Base-by-base conservation (phyloP, 768 basidiomycete species). In the Russula griseocarnosa region DNA sequence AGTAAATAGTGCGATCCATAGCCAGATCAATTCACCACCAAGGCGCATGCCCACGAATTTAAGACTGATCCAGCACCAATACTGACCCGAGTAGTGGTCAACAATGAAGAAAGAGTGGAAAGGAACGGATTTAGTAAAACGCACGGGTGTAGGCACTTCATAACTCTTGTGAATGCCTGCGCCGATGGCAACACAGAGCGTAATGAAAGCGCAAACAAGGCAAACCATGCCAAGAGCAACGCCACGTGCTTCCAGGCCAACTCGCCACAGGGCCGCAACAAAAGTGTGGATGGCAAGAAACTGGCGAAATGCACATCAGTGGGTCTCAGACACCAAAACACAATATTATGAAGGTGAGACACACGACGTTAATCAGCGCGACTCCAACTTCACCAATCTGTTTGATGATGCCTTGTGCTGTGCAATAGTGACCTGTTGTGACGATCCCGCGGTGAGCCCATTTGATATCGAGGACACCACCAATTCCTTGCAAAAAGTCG, bases 21-120 rank as follows among this genome's bases (percentile, higher is more conserved):
- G 71, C 80, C 80, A 81, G 20, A 78, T 30, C 58, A 80, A 81
- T 68, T 79, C 79, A 1, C 77, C 79, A 54, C 65, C 74, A 18
- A 79, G 71, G n/a, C 75, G 72, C 62, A 75, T 72, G 2, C 64
- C 63, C 1, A 69, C 30, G 67, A 71, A 76, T 14, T 70, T 42
- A 5, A 70, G 47, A 32, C 74, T 71, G 58, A 81, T 76, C 79
- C 79, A 80, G 66, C 80, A 81, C 79, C 79, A 79, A 61, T 75
- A 76, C 55, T 66, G 36, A 22, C 8, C 3, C 22, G 3, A 18
- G 18, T 70, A 72, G 60, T 14, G 30, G n/a, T 46, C 51, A 24
- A 55, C 20, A 59, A 44, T 2, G 50, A 50, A 42, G 42, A 46
- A 16, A 47, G 58, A 9, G 14, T 24, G 20, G 26, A 18, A 53